Evolutionary conservation across 2,329 filamentous ascomycete genomes (phyloP).

Genomic region (Colletotrichum australisinense): DNA sequence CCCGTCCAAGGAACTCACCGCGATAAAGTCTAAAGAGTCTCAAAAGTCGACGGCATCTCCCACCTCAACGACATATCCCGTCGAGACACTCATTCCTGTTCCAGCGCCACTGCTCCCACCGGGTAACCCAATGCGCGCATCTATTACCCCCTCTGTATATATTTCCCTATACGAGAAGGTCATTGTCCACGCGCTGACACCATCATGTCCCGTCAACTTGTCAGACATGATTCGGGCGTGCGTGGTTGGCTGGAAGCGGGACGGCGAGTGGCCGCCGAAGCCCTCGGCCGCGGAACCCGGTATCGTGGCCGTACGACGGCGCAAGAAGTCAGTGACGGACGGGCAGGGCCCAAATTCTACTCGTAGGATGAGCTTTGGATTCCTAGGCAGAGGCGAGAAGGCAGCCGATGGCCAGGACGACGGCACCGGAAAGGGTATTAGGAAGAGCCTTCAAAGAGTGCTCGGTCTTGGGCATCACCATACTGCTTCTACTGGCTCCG

Average conservation of each 20-base stretch:
- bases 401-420: conserved; percentile 46
- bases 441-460: conserved; percentile 59
- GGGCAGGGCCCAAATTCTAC: conserved; percentile 41
- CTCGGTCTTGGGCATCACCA: conserved; percentile 50
- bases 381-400: conserved; percentile 53
- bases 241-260: conserved; percentile 91
- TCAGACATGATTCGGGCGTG: conserved; percentile 82
- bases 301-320: conserved; percentile 52
- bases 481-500: neutral
- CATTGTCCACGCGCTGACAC: conserved; percentile 81
- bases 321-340: conserved; percentile 46
- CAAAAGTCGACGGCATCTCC: conserved; percentile 42
- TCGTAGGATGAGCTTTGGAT: conserved; percentile 60
- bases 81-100: conserved; percentile 76
- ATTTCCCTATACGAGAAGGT: conserved; percentile 91
- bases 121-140: conserved; percentile 80
- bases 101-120: conserved; percentile 78
- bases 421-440: conserved; percentile 51
- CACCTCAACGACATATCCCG: conserved; percentile 53
- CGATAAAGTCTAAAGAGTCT: conserved; percentile 47
- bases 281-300: conserved; percentile 58
- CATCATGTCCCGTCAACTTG: conserved; percentile 89
- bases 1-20: conserved; percentile 45
- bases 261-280: conserved; percentile 91
- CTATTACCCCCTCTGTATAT: conserved; percentile 80